Evolutionary conservation across 2,329 filamentous ascomycete genomes (phyloP), one percentile per base, ranked within the genome.

Genomic region (Diaporthe batatas): DNA sequence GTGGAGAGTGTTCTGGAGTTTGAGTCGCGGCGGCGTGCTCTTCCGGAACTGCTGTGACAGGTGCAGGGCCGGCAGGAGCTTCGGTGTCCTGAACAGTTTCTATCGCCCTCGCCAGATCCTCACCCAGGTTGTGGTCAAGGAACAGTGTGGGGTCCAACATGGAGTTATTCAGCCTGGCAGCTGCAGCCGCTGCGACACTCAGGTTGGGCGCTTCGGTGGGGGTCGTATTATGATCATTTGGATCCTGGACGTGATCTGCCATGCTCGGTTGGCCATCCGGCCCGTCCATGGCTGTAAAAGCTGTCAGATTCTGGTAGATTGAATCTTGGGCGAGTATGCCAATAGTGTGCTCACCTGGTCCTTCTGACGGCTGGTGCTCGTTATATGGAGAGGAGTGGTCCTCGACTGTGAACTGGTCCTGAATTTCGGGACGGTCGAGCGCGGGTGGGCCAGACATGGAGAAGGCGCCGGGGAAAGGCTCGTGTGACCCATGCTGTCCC

Each of bases 331-430:
- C 54, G 18, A 8, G 10, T 0, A 21, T 16, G 51, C 21, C 8
- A 7, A 29, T 2, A 23, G 11, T 16, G 32, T 59, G 76, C 81
- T 74, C 76, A 85, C 84, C 77, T 78, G 84, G 83, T 44, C 77
- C 81, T 34, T 82, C 80, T n/a, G 79, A 77, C 10, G 58, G 36
- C 53, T 78, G 74, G 16, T 80, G 80, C 57, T 78, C 80, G 53
- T 88, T 88, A 58, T 88, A 88, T 78, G 81, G 85, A 21, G 84
- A 77, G 1, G 88, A 86, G 1, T 87, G 86, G 68, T 90, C 88
- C 29, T 91, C 89, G 5, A 90, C 78, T 2, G 88, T 88, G 77
- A 88, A 90, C 55, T 90, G 88, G 59, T 91, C 89, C 49, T 90
- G 88, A 14, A 90, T 78, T 75, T 90, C 88, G 74, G 90, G 86